phyloP scores from a whole-genome alignment of 2,329 filamentous ascomycete species.

The Aaosphaeria arxii region DNA sequence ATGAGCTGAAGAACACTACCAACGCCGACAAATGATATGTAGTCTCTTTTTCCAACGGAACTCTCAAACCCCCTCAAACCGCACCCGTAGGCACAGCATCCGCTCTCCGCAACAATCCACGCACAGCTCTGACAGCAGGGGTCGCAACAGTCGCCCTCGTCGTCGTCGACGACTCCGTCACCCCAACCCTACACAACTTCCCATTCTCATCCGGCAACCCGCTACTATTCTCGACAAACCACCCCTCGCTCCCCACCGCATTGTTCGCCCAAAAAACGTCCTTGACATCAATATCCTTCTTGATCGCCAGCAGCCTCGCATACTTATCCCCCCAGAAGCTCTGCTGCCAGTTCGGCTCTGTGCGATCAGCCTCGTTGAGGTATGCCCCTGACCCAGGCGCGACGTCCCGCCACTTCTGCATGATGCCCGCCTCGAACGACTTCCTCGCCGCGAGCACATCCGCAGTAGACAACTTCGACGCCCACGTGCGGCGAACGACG shows the following conservation, averaged over 20 bases:
- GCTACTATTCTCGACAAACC: conserved; percentile 18
- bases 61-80: no score
- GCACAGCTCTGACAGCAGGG: no score
- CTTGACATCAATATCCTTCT: conserved; percentile 13
- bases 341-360: conserved; percentile 34
- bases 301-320: conserved; percentile 12
- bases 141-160: no score
- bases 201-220: conserved; percentile 22
- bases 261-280: conserved; percentile 23
- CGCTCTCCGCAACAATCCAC: no score
- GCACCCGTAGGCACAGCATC: no score
- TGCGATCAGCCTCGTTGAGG: conserved; percentile 34
- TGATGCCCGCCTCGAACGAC: conserved; percentile 17
- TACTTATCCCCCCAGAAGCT: conserved; percentile 37
- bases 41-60: no score
- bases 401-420: conserved; percentile 22
- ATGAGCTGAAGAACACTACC: no score
- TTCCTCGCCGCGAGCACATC: conserved; percentile 11
- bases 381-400: conserved; percentile 25
- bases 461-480: conserved; percentile 3
- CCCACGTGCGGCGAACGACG: conserved; percentile 10
- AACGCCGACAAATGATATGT: no score
- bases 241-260: conserved; percentile 22
- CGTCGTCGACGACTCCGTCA: background rate
- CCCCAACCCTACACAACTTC: conserved; percentile 17